Base-by-base conservation (phyloP, 2,329 filamentous ascomycete species). In the Pseudogymnoascus sp. region DNA sequence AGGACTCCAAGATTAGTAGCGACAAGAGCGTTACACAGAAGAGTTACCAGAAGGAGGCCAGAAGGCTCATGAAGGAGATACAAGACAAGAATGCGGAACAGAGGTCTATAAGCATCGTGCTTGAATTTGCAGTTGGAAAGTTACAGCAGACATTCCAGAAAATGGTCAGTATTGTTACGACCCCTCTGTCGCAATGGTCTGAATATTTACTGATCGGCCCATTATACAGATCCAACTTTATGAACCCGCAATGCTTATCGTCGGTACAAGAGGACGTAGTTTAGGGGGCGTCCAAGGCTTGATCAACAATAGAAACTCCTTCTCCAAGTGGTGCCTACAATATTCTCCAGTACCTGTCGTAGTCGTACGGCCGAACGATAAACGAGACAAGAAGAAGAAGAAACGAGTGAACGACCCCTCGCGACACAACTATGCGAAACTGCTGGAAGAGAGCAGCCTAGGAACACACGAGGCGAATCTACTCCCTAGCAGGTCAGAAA, bases 331-430 rank as follows among this genome's bases (percentile, higher is more conserved):
- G 72, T 89, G 86, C 67, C 75, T 89, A 15, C 86, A 89, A 67
- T 85, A 88, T 68, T 88, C 84, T 0, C 86, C 86, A 0, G 85
- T 90, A 10, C 86, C 86, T 0, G 86, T 89, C 12, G 86, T 89
- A 56, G 86, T 90, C 38, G 86, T 89, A 1, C 80, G 86, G 4
- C 85, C 86, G 18, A 82, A 82, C 7, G 81, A 82, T 15, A 88
- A 88, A 72, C 80, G 86, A 13, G 79, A 86, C 67, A 87, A 87
- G 71, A 88, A 87, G 71, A 88, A 88, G 71, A 78, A 77, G 65
- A 89, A 89, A 72, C 80, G 86, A 59, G 78, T 81, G 57, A 79
- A 81, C 45, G 84, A 89, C 65, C 84, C 85, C 8, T 75, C 75
- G 19, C 75, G 86, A 58, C 79, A 80, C 63, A 80, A 81, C 48